Base-by-base conservation (phyloP, 78 protist genomes). In the Polysphondylium violaceum region DNA sequence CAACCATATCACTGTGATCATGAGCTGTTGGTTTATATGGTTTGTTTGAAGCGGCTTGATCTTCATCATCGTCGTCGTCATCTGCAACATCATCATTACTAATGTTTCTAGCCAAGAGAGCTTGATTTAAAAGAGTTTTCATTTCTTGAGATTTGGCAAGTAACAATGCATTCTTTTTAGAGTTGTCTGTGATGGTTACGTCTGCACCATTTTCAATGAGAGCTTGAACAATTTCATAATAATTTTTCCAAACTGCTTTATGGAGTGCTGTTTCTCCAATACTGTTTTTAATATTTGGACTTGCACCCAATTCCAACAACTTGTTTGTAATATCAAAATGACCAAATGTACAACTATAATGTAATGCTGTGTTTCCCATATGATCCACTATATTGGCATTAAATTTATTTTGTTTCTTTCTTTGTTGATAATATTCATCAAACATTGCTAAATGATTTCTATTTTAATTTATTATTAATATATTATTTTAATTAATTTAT, bases 191-290 rank as follows among this genome's bases (percentile, higher is more conserved):
- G 1, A 68, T 72, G 8, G 78, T 64, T 50, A 50, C 50, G 55
- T 91, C 74, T 1, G 88, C 95, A 36, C 88, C 88, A 3, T 58
- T 65, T 59, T 91, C 86, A 69, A 87, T 87, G 16, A 91, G 43
- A 6, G 65, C 47, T 23, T 40, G 41, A 33, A 47, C 67, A 51
- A 91, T 67, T 55, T n/a, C 41, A 14, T 47, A 25, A 17, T 63
- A 60, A 64, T 86, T 76, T 23, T 76, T 61, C 86, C 86, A 76
- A 12, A 74, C 76, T 29, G 95, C 92, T 19, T 76, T 74, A 31
- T 93, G 95, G 7, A 93, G 65, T n/a, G 95, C 83, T 58, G 95
- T 93, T 23, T 93, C 95, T 19, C 95, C 95, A 16, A 50, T 58
- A 31, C 33, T 59, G 36, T 86, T 86, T 36, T 69, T 59, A 35